Evolutionary conservation across 2,329 filamentous ascomycete species (phyloP).

Genomic region (Penicillium aurantiogriseum): DNA sequence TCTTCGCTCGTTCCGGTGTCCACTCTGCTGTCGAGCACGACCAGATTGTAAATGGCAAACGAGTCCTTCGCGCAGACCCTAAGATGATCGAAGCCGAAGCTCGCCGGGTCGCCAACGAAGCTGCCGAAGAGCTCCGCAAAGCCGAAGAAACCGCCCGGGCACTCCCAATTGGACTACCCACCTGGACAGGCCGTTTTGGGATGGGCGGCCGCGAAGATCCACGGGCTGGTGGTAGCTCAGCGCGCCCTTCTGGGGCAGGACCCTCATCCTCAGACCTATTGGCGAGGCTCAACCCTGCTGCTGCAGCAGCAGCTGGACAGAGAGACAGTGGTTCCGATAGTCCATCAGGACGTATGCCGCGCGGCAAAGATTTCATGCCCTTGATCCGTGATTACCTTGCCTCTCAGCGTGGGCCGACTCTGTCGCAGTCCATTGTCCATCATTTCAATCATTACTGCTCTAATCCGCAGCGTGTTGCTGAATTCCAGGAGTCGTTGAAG

Average conservation of each 20-base stretch:
- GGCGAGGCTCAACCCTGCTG: slow-evolving; percentile 36
- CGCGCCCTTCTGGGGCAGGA: slow-evolving; percentile 37
- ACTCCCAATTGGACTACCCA: slow-evolving; percentile 79
- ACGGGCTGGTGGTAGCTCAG: slow-evolving; percentile 34
- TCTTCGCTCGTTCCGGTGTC: slow-evolving; percentile 81
- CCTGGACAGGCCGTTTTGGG: slow-evolving; percentile 88
- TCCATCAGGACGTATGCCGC: slow-evolving; percentile 34
- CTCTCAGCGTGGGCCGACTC: slow-evolving; percentile 72
- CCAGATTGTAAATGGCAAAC: slow-evolving; percentile 76
- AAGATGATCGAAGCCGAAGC: slow-evolving; percentile 80
- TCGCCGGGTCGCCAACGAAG: slow-evolving; percentile 71
- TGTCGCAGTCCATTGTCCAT: slow-evolving; percentile 82
- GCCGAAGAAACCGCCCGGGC: slow-evolving; percentile 70
- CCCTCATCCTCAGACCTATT: slow-evolving; percentile 43
- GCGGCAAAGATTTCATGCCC: slow-evolving; percentile 63
- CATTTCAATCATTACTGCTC: slow-evolving; percentile 83
- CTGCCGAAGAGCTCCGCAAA: slow-evolving; percentile 71
- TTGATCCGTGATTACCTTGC: slow-evolving; percentile 78
- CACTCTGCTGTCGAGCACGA: slow-evolving; percentile 94
- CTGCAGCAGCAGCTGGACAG: slow-evolving; percentile 5
- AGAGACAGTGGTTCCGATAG: neutral
- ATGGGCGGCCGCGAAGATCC: slow-evolving; percentile 62
- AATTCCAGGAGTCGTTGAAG: slow-evolving; percentile 80
- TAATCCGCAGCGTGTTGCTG: slow-evolving; percentile 64
- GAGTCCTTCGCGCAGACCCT: slow-evolving; percentile 69